phyloP scores from a whole-genome alignment of 371 early-diverging fungal species.

The Actinomortierella ambigua region DNA sequence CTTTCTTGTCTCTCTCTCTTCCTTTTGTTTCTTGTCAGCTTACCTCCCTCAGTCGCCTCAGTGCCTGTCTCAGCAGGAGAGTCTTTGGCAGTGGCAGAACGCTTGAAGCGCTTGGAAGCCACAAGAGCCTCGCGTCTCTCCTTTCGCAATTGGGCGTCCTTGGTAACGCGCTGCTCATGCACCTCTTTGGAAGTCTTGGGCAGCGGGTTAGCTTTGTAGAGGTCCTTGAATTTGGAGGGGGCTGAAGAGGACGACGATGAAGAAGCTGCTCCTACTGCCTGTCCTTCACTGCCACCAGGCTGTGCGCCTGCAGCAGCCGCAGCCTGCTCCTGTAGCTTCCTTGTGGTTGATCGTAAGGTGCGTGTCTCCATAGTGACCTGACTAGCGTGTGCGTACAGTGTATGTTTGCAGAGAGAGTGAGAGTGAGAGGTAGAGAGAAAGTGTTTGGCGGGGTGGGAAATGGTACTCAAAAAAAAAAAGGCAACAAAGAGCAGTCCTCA shows the following conservation, averaged over 20 bases:
- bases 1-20: slow-evolving; percentile 3
- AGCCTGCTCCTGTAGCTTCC: slow-evolving; percentile 3
- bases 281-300: too few relatives aligned
- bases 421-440: neutral
- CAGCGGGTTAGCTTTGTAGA: slow-evolving; percentile 30
- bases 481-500: too few relatives aligned
- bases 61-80: too few relatives aligned
- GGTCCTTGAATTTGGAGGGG: slow-evolving; percentile 16
- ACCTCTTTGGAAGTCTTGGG: slow-evolving; percentile 20
- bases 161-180: slow-evolving; percentile 21
- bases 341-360: slow-evolving; percentile 34
- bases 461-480: too few relatives aligned
- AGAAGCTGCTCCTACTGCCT: too few relatives aligned
- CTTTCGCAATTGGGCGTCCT: slow-evolving; percentile 34
- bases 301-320: neutral
- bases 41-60: too few relatives aligned
- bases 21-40: slow-evolving; percentile 5
- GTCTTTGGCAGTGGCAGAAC: slow-evolving; percentile 3
- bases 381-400: neutral
- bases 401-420: neutral
- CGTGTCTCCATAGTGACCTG: slow-evolving; percentile 30
- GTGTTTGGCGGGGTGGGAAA: too few relatives aligned
- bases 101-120: slow-evolving; percentile 37
- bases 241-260: too few relatives aligned
- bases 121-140: slow-evolving; percentile 33